phyloP scores from a whole-genome alignment of 2,329 filamentous ascomycete genomes.

The Setomelanomma holmii region DNA sequence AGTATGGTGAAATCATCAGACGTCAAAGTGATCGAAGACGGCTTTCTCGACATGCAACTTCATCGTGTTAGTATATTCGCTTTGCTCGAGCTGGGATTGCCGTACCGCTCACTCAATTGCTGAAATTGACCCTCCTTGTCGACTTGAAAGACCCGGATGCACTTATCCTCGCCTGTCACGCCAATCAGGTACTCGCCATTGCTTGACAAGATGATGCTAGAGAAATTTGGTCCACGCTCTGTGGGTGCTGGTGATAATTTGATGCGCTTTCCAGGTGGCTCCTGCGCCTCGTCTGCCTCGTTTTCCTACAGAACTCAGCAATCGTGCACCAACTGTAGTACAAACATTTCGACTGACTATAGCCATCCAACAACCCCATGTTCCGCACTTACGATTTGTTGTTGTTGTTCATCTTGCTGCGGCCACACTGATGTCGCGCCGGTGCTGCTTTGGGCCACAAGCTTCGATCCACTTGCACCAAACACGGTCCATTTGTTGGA shows the following conservation, averaged over 20 bases:
- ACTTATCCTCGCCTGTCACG: slow-evolving; percentile 91
- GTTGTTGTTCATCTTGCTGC: slow-evolving; percentile 21
- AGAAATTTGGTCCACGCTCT: slow-evolving; percentile 66
- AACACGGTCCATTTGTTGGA: slow-evolving; percentile 63
- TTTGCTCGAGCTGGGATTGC: background rate
- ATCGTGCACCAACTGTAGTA: too few relatives aligned
- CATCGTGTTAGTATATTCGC: slow-evolving; percentile 14
- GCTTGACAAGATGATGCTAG: slow-evolving; percentile 69
- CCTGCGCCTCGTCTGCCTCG: slow-evolving; percentile 34
- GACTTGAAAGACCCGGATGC: slow-evolving; percentile 80
- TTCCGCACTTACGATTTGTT: slow-evolving; percentile 30
- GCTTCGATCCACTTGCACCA: slow-evolving; percentile 74
- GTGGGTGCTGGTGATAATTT: slow-evolving; percentile 45
- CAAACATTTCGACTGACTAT: background rate
- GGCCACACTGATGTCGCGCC: slow-evolving; percentile 41
- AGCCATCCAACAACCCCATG: background rate
- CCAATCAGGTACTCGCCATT: slow-evolving; percentile 74
- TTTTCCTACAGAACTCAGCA: slow-evolving; percentile 22
- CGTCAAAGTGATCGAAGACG: slow-evolving; percentile 76
- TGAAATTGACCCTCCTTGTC: slow-evolving; percentile 66
- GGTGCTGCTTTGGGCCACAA: slow-evolving; percentile 60
- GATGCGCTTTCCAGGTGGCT: slow-evolving; percentile 51
- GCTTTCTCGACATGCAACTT: slow-evolving; percentile 87
- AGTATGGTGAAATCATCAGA: slow-evolving; percentile 76
- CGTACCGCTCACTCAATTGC: slow-evolving; percentile 75